These are phyloP conservation scores for Globisporangium sylvaticum DNA, from an alignment of 352 stramenopile species.

Conservation along the genomic window DNA sequence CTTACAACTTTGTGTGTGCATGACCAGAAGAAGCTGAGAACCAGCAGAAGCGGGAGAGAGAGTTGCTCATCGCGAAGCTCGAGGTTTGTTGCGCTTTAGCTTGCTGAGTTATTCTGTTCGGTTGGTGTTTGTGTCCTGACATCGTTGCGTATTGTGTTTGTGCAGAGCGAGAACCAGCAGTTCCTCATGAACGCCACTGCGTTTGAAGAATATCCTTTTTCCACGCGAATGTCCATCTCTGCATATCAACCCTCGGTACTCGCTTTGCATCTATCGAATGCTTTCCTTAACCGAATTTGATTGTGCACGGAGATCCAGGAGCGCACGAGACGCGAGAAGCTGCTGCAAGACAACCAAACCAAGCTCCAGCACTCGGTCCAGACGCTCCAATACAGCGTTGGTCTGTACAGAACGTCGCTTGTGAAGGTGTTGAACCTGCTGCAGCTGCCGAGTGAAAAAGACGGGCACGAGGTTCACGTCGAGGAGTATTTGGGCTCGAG, in stretches of 20 bases:
- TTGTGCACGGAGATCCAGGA: slow-evolving; percentile 78
- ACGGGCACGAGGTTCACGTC: slow-evolving; percentile 28
- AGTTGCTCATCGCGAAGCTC: slow-evolving; percentile 60
- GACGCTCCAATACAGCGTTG: slow-evolving; percentile 44
- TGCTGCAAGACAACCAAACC: slow-evolving; percentile 60
- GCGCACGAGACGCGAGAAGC: slow-evolving; percentile 51
- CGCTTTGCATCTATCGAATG: too few relatives aligned
- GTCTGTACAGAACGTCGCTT: slow-evolving; percentile 50
- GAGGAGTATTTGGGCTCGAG: slow-evolving; percentile 41
- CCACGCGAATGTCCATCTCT: slow-evolving; percentile 18
- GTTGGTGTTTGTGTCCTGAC: background rate
- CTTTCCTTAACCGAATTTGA: slow-evolving; percentile 56
- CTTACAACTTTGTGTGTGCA: background rate
- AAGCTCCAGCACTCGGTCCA: slow-evolving; percentile 69
- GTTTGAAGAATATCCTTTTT: slow-evolving; percentile 83
- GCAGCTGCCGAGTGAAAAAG: slow-evolving; percentile 27
- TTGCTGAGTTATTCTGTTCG: background rate
- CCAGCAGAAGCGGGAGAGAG: slow-evolving; percentile 32
- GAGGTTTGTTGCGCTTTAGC: slow-evolving; percentile 30
- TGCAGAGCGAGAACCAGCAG: slow-evolving; percentile 77
- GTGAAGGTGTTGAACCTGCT: slow-evolving; percentile 55
- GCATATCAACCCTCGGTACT: too few relatives aligned
- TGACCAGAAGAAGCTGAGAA: slow-evolving; percentile 14
- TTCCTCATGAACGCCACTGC: slow-evolving; percentile 75
- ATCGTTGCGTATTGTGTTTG: background rate